Percentiles rank a stretch among this genome's conserved stretches.
phyloP scores from a whole-genome alignment of 257 asterid species.

The Hygrophila difformis region DNA sequence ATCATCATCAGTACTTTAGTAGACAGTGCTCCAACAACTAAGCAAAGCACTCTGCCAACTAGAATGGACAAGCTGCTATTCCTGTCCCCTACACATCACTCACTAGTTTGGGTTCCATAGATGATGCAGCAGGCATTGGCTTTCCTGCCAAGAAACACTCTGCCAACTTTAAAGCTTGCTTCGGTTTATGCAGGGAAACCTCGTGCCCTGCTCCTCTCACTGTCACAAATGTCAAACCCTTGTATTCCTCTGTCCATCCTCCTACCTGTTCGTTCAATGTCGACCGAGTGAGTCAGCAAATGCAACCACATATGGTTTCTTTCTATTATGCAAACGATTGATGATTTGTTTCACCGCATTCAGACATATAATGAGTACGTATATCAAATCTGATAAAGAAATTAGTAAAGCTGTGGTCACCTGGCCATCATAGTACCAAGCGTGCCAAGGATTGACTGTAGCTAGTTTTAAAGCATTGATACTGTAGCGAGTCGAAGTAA shows the following conservation, averaged over 20 bases:
- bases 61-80: too few relatives aligned
- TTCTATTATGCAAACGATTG: too few relatives aligned
- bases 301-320: too few relatives aligned
- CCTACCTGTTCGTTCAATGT: too few relatives aligned
- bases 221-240: conserved; percentile 68
- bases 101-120: conserved; percentile 23
- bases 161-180: conserved; percentile 62
- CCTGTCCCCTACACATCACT: conserved; percentile 27
- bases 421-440: conserved; percentile 95
- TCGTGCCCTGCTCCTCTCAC: conserved; percentile 97
- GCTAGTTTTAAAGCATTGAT: conserved; percentile 66
- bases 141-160: conserved; percentile 55
- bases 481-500: conserved; percentile 84
- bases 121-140: too few relatives aligned
- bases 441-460: conserved; percentile 57
- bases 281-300: too few relatives aligned
- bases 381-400: too few relatives aligned
- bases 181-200: conserved; percentile 77
- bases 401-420: conserved; percentile 26
- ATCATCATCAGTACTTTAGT: too few relatives aligned
- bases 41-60: too few relatives aligned
- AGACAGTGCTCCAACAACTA: too few relatives aligned
- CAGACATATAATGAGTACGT: background rate
- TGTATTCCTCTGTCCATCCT: conserved; percentile 87
- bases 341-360: background rate